Base-by-base conservation (phyloP, 768 basidiomycete genomes). In the Pleurotus eryngii region DNA sequence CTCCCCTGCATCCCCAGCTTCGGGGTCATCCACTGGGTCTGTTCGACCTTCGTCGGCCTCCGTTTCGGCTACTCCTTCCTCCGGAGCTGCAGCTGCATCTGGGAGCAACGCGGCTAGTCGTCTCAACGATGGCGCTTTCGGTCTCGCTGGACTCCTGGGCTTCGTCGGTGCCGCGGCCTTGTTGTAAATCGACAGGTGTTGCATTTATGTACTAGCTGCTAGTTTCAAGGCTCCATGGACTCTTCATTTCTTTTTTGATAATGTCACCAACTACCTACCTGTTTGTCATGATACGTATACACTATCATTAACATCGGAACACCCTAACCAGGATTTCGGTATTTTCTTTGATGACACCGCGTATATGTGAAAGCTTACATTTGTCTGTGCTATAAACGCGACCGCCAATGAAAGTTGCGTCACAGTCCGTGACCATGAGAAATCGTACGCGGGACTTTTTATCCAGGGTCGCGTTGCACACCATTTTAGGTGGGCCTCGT, bases 121-220 rank as follows among this genome's bases (percentile, higher is more conserved):
- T 57, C 61, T 65, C 39, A 53, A 62, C 40, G 61, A 70, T 50
- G 67, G 74, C 8, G 64, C 72, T 0, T 70, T 77, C 61, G 78
- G 81, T 14, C 61, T 83, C 22, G 81, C 79, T 47, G 76, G 76
- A 39, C 30, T 83, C 38, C 68, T 85, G 65, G 81, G 82, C 18
- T 62, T 84, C 45, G 67, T 82, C 55, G 83, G 83, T 42, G 74
- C 78, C 53, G 73, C 49, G 1, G 51, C 73, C 49, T 69, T 84
- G 18, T 71, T 83, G 55, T 82, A 69, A 74, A 38, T 40, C 47
- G 30, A 35, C n/a, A n/a, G 46, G 17, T 45, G 46, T 48, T 26
- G 18, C n/a, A 56, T 20, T 35, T 11, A 49, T 24, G 35, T 20
- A 57, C 47, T 17, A 46, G 18, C 22, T 42, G 38, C 17, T 49